Evolutionary conservation across 208 protist species (phyloP), one percentile per base, ranked within the genome.

Genomic region (Wallacemonas sp.): DNA sequence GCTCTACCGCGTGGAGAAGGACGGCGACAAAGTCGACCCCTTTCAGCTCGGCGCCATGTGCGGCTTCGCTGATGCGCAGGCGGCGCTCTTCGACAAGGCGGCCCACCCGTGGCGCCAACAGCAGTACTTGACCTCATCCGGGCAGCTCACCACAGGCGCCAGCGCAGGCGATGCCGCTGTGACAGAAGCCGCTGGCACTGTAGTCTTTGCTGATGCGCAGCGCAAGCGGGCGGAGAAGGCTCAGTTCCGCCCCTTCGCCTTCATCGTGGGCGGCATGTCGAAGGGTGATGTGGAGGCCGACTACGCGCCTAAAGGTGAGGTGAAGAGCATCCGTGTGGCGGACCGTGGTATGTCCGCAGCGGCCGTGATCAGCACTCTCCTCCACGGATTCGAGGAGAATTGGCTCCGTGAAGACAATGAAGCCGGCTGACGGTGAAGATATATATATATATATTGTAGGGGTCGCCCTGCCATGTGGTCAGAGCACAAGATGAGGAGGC

Each of bases 261-360:
- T 95, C 68, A 77, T 95, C 24, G 73, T 95, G 41, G 90, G 90
- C 63, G 90, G 90, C 30, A 95, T 95, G 90, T 82, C 90, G 5
- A 86, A 75, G 47, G 90, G 90, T 34, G 82, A 95, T 51, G 86
- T 95, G 14, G 72, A 79, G 15, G 86, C 77, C 36, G 80, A 85
- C 36, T 95, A 91, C 68, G 81, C 80, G 4, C 61, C 78, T 0
- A 70, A 72, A 14, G 77, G 72, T n/a, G 65, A 84, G 70, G 86
- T 85, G 64, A 54, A 72, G 66, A 86, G 76, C 56, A 88, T 95
- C 42, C 79, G 82, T 24, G 24, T 95, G 1, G 80, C 75, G 19
- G 82, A 91, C 26, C 80, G 86, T 9, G 84, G 86, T 22, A 93
- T 93, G 90, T 93, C 90, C 0, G 90, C 90, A 0, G 90, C 90